These are phyloP conservation scores for Mucor piriformis DNA, from an alignment of 371 early-diverging fungal species.

Conservation along the genomic window DNA sequence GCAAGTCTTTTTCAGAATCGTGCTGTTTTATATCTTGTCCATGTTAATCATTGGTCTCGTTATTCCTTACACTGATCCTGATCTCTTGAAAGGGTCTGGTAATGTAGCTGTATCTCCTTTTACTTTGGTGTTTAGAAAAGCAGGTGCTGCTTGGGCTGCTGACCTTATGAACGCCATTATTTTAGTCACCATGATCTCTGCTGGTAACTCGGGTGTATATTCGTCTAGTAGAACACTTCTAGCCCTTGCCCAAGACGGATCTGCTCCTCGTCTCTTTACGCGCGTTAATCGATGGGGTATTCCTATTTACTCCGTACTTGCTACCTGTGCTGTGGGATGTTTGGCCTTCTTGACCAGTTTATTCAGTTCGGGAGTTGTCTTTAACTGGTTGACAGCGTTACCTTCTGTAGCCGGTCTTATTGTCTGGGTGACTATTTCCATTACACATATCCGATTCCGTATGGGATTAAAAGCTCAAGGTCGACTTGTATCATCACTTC, in stretches of 20 bases:
- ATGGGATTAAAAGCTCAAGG: conserved; percentile 74
- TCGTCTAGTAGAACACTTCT: conserved; percentile 70
- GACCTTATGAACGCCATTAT: conserved; percentile 79
- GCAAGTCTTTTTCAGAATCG: conserved; percentile 72
- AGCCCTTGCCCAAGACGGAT: conserved; percentile 66
- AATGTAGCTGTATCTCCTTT: conserved; percentile 67
- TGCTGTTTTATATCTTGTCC: conserved; percentile 73
- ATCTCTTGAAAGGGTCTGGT: conserved; percentile 47
- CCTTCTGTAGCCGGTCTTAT: conserved; percentile 76
- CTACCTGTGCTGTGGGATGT: conserved; percentile 58
- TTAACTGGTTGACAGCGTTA: conserved; percentile 69
- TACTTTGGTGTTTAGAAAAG: conserved; percentile 66
- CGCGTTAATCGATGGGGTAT: conserved; percentile 59
- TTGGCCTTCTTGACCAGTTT: conserved; percentile 54
- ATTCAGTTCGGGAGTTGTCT: conserved; percentile 64
- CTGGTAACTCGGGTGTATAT: conserved; percentile 76
- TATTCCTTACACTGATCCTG: conserved; percentile 59
- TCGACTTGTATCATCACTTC: conserved; percentile 59
- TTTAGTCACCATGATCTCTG: conserved; percentile 67
- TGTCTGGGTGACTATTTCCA: conserved; percentile 77
- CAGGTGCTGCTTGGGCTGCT: conserved; percentile 67
- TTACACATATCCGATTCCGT: conserved; percentile 82
- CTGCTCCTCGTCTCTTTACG: conserved; percentile 63
- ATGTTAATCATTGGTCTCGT: conserved; percentile 72
- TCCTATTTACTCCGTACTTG: conserved; percentile 56